Percentiles rank a stretch among this genome's conserved stretches.
These are phyloP conservation scores for Puccinia horiana DNA, from an alignment of 1,284 basidiomycete species.

Conservation along the genomic window DNA sequence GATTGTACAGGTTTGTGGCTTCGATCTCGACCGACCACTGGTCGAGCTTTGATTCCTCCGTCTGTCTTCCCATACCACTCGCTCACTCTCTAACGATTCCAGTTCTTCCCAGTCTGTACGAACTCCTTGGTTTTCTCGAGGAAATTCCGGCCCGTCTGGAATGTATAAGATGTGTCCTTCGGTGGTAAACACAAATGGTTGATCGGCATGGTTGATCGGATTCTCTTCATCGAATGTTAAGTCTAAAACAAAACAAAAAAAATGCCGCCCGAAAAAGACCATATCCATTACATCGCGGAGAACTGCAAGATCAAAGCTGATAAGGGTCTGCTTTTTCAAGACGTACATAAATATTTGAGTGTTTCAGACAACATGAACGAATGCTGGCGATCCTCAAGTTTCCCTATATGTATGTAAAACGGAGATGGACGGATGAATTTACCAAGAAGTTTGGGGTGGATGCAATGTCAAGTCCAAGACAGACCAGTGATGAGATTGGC, in stretches of 20 bases:
- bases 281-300: too few relatives aligned
- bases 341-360: conserved; percentile 77
- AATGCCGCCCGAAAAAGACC: neutral
- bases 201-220: conserved; percentile 71
- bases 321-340: conserved; percentile 14
- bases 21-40: neutral
- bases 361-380: conserved; percentile 74
- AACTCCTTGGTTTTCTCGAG: conserved; percentile 7
- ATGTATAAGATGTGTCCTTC: conserved; percentile 86
- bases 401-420: conserved; percentile 10
- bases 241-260: conserved; percentile 64
- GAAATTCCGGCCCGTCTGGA: conserved; percentile 52
- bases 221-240: conserved; percentile 86
- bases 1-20: conserved; percentile 12
- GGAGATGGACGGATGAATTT: neutral
- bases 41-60: conserved; percentile 63
- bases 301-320: too few relatives aligned
- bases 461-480: neutral
- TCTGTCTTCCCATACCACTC: conserved; percentile 71
- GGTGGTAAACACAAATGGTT: conserved; percentile 82
- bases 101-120: conserved; percentile 59
- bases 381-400: conserved; percentile 85
- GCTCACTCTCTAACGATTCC: conserved; percentile 67
- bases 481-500: conserved; percentile 74
- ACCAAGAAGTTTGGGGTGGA: neutral